A percentile compares a stretch with the other conserved stretches of the same genome.
phyloP scores from a whole-genome alignment of 768 basidiomycete genomes.

The Auriculariales sp. region DNA sequence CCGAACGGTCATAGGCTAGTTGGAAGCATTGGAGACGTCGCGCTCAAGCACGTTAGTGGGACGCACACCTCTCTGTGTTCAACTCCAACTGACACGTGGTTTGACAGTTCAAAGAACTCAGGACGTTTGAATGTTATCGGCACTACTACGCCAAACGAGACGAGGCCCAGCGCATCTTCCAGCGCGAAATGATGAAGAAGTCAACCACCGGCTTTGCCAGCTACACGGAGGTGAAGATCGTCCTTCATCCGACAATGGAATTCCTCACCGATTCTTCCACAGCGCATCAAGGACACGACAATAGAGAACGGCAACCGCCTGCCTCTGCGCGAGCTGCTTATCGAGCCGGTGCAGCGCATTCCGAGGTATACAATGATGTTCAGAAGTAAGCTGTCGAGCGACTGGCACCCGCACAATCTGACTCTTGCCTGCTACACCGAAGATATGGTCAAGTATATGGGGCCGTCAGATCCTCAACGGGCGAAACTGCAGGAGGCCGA shows the following conservation, averaged over 20 bases:
- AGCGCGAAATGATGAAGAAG: conserved; percentile 65
- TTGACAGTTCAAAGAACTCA: conserved; percentile 50
- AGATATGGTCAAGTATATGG: conserved; percentile 87
- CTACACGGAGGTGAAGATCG: conserved; percentile 60
- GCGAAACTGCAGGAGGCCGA: conserved; percentile 70
- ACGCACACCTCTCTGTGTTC: not conserved
- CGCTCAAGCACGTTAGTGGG: conserved; percentile 46
- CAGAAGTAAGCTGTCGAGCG: conserved; percentile 25
- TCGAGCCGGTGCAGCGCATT: conserved; percentile 94
- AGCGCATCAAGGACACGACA: conserved; percentile 81
- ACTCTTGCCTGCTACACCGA: not conserved
- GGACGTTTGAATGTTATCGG: conserved; percentile 82
- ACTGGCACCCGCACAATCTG: not conserved
- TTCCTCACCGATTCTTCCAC: conserved; percentile 7
- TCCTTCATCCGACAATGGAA: not conserved
- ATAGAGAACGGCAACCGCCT: conserved; percentile 65
- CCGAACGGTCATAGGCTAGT: conserved; percentile 41
- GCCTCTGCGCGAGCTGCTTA: conserved; percentile 79
- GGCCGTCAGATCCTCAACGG: conserved; percentile 60
- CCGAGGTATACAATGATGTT: conserved; percentile 89
- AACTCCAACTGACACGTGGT: not conserved
- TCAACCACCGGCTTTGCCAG: conserved; percentile 61
- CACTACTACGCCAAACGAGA: conserved; percentile 87
- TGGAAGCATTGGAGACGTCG: conserved; percentile 70
- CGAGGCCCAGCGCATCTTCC: conserved; percentile 80